Percentiles rank a stretch among this genome's conserved stretches.
Conservation (phyloP, 208 protist genomes). For the Acanthamoeba healyi region DNA sequence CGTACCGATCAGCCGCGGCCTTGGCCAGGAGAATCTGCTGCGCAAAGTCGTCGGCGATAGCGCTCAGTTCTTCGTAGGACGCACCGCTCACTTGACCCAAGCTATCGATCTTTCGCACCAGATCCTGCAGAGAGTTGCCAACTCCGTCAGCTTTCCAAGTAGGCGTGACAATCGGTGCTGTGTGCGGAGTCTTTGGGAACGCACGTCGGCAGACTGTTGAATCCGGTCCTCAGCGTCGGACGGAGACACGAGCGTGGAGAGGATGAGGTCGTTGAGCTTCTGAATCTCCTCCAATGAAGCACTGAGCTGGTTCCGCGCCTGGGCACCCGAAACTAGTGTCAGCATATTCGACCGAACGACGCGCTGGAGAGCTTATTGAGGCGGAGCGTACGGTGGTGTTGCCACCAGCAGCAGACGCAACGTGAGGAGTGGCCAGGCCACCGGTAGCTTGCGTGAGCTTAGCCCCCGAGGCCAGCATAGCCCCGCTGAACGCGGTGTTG, state of each 20-base stretch:
- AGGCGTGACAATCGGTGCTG: neutral
- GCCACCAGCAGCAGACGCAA: neutral
- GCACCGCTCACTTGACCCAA: neutral
- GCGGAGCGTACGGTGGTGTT: neutral
- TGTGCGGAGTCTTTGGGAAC: neutral
- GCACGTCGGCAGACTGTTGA: constrained; percentile 18
- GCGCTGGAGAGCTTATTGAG: neutral
- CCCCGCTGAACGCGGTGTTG: neutral
- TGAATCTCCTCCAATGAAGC: neutral
- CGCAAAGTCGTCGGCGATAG: constrained; percentile 43
- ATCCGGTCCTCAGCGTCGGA: constrained; percentile 1
- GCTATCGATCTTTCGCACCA: constrained; percentile 22
- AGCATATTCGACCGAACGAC: too few relatives aligned
- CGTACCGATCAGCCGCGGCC: neutral
- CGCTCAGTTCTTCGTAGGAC: constrained; percentile 22
- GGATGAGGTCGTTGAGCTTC: constrained; percentile 42
- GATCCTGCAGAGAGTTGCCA: neutral
- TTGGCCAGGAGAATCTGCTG: constrained; percentile 62
- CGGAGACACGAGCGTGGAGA: neutral
- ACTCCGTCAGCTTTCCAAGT: too few relatives aligned
- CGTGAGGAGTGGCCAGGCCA: neutral
- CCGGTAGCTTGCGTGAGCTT: neutral
- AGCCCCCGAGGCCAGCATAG: neutral
- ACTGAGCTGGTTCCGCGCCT: neutral
- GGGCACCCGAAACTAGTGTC: too few relatives aligned